A percentile compares a stretch with the other conserved stretches of the same genome.
phyloP scores from a whole-genome alignment of 768 basidiomycete species.

The Suillus paluster region DNA sequence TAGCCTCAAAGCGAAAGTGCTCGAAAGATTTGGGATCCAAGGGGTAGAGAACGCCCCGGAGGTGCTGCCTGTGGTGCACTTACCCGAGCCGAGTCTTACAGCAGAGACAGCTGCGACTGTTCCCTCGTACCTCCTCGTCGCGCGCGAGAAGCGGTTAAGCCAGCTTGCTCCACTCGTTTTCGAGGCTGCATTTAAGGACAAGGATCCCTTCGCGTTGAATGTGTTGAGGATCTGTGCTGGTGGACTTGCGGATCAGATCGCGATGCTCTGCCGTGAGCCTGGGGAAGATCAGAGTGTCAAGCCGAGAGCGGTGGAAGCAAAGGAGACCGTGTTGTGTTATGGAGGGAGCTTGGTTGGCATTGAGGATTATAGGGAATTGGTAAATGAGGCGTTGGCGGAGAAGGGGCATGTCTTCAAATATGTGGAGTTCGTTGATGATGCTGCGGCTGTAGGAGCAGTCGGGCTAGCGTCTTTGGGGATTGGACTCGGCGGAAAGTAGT shows the following conservation, averaged over 20 bases:
- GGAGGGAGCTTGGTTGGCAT: conserved; percentile 80
- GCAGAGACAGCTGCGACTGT: conserved; percentile 22
- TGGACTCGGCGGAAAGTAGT: background rate
- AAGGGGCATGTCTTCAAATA: conserved; percentile 67
- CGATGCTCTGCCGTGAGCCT: conserved; percentile 45
- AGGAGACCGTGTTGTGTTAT: conserved; percentile 68
- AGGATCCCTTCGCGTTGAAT: conserved; percentile 65
- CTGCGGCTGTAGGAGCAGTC: conserved; percentile 64
- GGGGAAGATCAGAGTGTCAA: conserved; percentile 38
- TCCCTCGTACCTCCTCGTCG: conserved; percentile 34
- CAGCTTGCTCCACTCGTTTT: conserved; percentile 80
- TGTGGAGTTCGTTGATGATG: conserved; percentile 72
- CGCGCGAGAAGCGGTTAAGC: conserved; percentile 77
- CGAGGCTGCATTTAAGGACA: conserved; percentile 69
- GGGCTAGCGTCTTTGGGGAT: conserved; percentile 46
- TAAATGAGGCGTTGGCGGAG: conserved; percentile 57
- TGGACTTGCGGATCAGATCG: conserved; percentile 62
- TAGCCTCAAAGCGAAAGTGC: conserved; percentile 49
- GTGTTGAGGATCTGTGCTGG: conserved; percentile 58
- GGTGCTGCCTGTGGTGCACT: conserved; percentile 65
- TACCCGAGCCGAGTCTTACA: conserved; percentile 53
- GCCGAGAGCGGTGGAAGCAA: conserved; percentile 50
- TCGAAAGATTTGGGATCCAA: conserved; percentile 58
- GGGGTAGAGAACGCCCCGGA: conserved; percentile 55
- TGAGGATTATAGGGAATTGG: conserved; percentile 56